phyloP scores from a whole-genome alignment of 805 yeast species.

The Jamesozyma gamospora region DNA sequence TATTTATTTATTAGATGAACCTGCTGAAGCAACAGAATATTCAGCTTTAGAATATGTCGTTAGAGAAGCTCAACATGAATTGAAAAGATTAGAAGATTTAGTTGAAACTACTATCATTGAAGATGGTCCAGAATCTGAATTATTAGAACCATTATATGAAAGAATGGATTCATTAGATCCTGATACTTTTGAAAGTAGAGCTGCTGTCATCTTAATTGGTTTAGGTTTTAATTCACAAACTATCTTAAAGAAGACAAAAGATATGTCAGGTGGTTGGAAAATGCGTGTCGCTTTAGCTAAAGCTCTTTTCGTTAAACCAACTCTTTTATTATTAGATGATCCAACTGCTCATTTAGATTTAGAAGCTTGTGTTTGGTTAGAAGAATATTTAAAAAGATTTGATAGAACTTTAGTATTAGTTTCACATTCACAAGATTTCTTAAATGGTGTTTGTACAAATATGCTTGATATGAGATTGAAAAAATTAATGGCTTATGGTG shows the following conservation, averaged over 20 bases:
- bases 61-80: conserved; percentile 87
- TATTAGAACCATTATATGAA: conserved; percentile 84
- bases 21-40: conserved; percentile 87
- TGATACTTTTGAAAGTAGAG: conserved; percentile 89
- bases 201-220: conserved; percentile 92
- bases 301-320: conserved; percentile 96
- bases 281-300: conserved; percentile 99
- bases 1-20: conserved; percentile 89
- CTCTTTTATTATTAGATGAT: conserved; percentile 87
- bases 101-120: conserved; percentile 83
- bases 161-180: conserved; percentile 95
- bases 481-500: conserved; percentile 72
- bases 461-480: conserved; percentile 96
- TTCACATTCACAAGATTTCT: conserved; percentile 98
- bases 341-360: conserved; percentile 99
- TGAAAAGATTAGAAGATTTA: conserved; percentile 80
- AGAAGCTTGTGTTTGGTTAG: conserved; percentile 99
- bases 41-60: conserved; percentile 95
- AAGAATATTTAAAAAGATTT: conserved; percentile 90
- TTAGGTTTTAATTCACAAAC: conserved; percentile 86
- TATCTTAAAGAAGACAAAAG: conserved; percentile 88
- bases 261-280: conserved; percentile 99
- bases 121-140: conserved; percentile 88
- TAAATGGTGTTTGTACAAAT: conserved; percentile 95
- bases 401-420: conserved; percentile 90